Evolutionary conservation across 2,329 filamentous ascomycete genomes (phyloP).

Genomic region (Penicillium sp.): DNA sequence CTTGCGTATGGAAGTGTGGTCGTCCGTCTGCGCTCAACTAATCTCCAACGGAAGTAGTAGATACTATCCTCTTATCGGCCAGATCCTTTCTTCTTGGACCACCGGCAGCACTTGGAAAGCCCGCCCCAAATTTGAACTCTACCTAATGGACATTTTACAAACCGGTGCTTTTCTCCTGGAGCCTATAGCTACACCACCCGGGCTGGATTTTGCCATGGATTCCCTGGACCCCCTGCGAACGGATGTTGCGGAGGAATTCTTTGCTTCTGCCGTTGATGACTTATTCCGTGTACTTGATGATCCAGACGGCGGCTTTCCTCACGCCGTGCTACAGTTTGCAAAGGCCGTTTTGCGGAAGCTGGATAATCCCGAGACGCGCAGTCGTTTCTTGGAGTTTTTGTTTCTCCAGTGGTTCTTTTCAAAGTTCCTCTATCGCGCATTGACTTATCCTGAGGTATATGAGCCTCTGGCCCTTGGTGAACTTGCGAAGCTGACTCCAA

Average conservation of each 20-base stretch:
- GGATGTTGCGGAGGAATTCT: slow-evolving; percentile 77
- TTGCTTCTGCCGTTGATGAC: slow-evolving; percentile 67
- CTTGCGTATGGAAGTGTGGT: slow-evolving; percentile 76
- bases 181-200: slow-evolving; percentile 68
- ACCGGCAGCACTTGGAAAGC: slow-evolving; percentile 82
- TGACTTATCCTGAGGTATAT: slow-evolving; percentile 80
- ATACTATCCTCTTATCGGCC: slow-evolving; percentile 70
- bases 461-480: neutral
- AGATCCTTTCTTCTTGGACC: slow-evolving; percentile 79
- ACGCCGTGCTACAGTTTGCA: slow-evolving; percentile 73
- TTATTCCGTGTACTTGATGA: slow-evolving; percentile 82
- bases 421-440: slow-evolving; percentile 70
- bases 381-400: slow-evolving; percentile 70
- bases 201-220: slow-evolving; percentile 61
- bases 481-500: slow-evolving; percentile 24
- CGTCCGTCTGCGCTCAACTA: slow-evolving; percentile 72
- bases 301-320: slow-evolving; percentile 76
- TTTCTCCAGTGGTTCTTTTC: slow-evolving; percentile 89
- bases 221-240: slow-evolving; percentile 62
- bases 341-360: slow-evolving; percentile 73
- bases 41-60: slow-evolving; percentile 68
- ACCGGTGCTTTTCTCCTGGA: slow-evolving; percentile 86
- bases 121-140: slow-evolving; percentile 81
- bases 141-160: slow-evolving; percentile 87
- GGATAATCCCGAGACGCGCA: slow-evolving; percentile 58